Evolutionary conservation across 163 green algal genomes (phyloP).

Genomic region (Prototheca cutis): DNA sequence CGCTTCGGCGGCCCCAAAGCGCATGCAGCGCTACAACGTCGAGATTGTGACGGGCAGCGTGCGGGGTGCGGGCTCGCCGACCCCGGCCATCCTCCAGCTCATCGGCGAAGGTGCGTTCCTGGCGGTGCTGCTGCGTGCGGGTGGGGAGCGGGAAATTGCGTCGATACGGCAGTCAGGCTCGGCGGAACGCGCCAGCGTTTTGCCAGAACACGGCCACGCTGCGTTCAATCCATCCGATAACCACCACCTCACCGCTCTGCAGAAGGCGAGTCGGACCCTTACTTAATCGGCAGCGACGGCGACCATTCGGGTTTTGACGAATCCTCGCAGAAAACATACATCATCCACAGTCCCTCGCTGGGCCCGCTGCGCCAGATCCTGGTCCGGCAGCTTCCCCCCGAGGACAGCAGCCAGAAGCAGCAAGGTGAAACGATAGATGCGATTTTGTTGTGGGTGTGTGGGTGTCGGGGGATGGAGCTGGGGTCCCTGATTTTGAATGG

Average conservation of each 20-base stretch:
- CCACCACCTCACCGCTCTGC: not conserved
- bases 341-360: slow-evolving; percentile 24
- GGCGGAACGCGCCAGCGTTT: too few species aligned
- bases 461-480: slow-evolving; percentile 11
- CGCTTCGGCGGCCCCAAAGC: not conserved
- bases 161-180: too few species aligned
- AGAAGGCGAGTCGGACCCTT: slow-evolving; percentile 28
- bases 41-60: slow-evolving; percentile 63
- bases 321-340: slow-evolving; percentile 32
- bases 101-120: slow-evolving; percentile 14
- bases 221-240: not conserved
- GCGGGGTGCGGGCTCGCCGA: slow-evolving; percentile 50
- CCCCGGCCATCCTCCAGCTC: slow-evolving; percentile 29
- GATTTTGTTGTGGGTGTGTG: not conserved
- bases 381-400: not conserved
- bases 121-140: too few species aligned
- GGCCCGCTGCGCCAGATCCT: slow-evolving; percentile 27
- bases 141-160: too few species aligned
- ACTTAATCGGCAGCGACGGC: slow-evolving; percentile 16
- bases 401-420: not conserved
- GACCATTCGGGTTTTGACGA: slow-evolving; percentile 33
- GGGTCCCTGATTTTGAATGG: too few species aligned
- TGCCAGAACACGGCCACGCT: too few species aligned
- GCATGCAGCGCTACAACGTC: slow-evolving; percentile 19
- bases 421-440: not conserved